Conservation (phyloP, 805 yeast genomes). For the Candida vartiovaarae region DNA sequence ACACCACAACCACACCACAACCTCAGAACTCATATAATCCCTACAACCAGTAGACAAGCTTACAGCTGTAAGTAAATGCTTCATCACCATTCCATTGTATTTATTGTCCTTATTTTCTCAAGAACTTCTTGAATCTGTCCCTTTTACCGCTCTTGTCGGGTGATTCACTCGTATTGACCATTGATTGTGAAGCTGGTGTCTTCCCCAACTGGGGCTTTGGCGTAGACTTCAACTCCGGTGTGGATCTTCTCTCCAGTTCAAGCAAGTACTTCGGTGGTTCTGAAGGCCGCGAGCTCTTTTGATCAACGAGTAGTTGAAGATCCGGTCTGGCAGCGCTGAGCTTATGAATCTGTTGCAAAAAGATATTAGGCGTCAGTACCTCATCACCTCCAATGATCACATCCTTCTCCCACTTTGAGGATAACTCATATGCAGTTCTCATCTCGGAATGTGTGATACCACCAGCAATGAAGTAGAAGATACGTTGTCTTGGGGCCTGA, state of each 20-base stretch:
- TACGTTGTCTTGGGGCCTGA: slow-evolving; percentile 50
- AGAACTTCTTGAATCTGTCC: slow-evolving; percentile 39
- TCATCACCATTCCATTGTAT: too few species aligned
- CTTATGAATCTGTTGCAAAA: slow-evolving; percentile 32
- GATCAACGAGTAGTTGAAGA: slow-evolving; percentile 37
- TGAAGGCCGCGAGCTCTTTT: slow-evolving; percentile 23
- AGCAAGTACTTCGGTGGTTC: slow-evolving; percentile 39
- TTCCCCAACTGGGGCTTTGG: too few species aligned
- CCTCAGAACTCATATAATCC: too few species aligned
- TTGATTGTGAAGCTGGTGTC: too few species aligned
- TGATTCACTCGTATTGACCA: slow-evolving; percentile 3
- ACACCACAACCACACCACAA: neutral
- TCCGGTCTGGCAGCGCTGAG: slow-evolving; percentile 31
- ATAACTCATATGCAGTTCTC: slow-evolving; percentile 65
- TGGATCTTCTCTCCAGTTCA: slow-evolving; percentile 20
- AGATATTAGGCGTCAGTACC: slow-evolving; percentile 46
- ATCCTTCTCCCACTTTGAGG: slow-evolving; percentile 56
- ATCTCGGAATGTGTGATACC: slow-evolving; percentile 83
- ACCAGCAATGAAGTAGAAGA: slow-evolving; percentile 81
- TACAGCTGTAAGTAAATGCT: too few species aligned
- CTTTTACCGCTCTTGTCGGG: slow-evolving; percentile 36
- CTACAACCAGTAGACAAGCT: too few species aligned
- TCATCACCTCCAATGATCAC: slow-evolving; percentile 79
- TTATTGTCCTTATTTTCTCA: slow-evolving; percentile 20
- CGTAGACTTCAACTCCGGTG: neutral